Percentiles rank a stretch among this genome's conserved stretches.
Conservation (phyloP, 2,329 filamentous ascomycete genomes). For the Pseudocercospora vitis region DNA sequence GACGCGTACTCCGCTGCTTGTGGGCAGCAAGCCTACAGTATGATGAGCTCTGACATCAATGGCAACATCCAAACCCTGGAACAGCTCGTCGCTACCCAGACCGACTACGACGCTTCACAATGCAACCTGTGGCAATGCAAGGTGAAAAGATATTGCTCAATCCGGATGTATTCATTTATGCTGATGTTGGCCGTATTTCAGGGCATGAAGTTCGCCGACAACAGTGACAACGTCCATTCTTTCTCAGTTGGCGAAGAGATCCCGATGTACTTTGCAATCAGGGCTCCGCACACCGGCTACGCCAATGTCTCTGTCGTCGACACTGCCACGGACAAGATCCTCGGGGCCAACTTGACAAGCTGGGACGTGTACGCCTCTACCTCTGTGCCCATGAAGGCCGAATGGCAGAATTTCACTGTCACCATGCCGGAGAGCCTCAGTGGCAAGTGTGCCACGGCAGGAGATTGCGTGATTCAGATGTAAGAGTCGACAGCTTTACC, state of each 20-base stretch:
- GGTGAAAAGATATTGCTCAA: no score
- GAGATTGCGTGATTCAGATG: conserved; percentile 61
- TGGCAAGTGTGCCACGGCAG: conserved; percentile 49
- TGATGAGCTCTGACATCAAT: conserved; percentile 55
- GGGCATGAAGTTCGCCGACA: conserved; percentile 59
- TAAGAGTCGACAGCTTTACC: no score
- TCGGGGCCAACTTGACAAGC: conserved; percentile 55
- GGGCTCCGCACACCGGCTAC: conserved; percentile 55
- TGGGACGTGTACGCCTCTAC: conserved; percentile 58
- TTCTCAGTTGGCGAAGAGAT: conserved; percentile 54
- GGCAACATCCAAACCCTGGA: conserved; percentile 59
- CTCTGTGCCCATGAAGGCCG: conserved; percentile 42
- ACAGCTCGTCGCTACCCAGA: conserved; percentile 44
- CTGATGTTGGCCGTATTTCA: conserved; percentile 40
- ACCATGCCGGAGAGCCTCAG: conserved; percentile 55
- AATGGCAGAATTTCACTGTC: conserved; percentile 54
- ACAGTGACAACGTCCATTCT: conserved; percentile 53
- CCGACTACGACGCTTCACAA: conserved; percentile 28
- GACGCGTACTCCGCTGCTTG: conserved; percentile 53
- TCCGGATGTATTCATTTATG: no score
- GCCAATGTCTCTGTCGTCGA: conserved; percentile 62
- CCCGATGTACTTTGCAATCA: conserved; percentile 49
- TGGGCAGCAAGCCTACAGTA: conserved; percentile 56
- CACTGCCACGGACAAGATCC: conserved; percentile 51
- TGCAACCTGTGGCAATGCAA: conserved; percentile 41